Base-by-base conservation (phyloP, 2,329 filamentous ascomycete genomes). In the Purpureocillium lavendulum region DNA sequence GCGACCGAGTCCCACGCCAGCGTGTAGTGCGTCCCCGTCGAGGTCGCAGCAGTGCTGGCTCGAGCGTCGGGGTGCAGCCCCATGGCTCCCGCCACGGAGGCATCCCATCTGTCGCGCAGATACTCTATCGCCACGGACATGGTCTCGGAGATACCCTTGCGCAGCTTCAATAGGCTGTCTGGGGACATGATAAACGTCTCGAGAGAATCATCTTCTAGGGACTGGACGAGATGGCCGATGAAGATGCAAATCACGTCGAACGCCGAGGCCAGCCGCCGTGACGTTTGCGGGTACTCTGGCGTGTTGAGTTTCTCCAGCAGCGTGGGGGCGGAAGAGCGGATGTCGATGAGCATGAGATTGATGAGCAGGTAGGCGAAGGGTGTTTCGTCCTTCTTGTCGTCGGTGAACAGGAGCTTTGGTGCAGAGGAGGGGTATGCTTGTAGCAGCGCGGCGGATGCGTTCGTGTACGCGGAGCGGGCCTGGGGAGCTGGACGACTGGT, bases 41-140 rank as follows among this genome's bases (percentile, higher is more conserved):
- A 58, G 2, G 69, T 70, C 30, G 70, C 60, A 12, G 67, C 57
- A 2, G 59, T 59, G 11, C 60, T 62, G 2, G 52, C 44, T 28
- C 76, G 69, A 5, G 76, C 75, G 9, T 73, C 69, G 1, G 71
- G 73, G 49, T 83, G 75, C 7, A 83, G 54, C 3, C 78, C 78
- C 54, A 73, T 69, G 7, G 75, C 73, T 10, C 78, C 80, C 4
- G 77, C 73, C n/a, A 75, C 64, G 2, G 75, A 73, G 4, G 75
- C 76, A 51, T 85, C 81, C 76, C 77, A 84, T n/a, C 80, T 64
- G 51, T 85, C 82, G 31, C 80, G 72, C 2, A 85, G 66, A 53
- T 79, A 81, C 57, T 84, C 81, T 43, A 80, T 70, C 0, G 73
- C 70, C 2, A 80, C 58, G 0, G 76, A 77, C 52, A 84, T 68